These are phyloP conservation scores for Sungouiozyma intestinalis DNA, from an alignment of 805 yeast genomes.

Conservation along the genomic window DNA sequence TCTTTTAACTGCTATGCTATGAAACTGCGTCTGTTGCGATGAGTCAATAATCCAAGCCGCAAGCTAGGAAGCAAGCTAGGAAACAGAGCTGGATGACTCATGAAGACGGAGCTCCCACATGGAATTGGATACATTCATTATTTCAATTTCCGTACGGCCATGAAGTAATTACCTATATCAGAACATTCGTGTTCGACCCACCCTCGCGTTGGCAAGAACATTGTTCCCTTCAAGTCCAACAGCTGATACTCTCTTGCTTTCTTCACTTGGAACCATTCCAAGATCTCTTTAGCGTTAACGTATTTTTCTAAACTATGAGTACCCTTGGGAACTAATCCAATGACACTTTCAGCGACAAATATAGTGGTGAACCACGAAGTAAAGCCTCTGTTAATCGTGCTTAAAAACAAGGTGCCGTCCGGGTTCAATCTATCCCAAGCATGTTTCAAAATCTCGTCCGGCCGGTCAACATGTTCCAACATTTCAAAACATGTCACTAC, in stretches of 20 bases:
- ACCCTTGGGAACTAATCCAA: conserved; percentile 79
- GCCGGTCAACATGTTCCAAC: conserved; percentile 88
- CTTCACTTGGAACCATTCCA: conserved; percentile 48
- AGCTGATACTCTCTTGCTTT: conserved; percentile 41
- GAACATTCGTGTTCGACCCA: conserved; percentile 64
- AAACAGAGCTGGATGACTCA: too few relatives aligned
- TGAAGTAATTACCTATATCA: conserved; percentile 71
- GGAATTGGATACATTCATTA: conserved; percentile 8
- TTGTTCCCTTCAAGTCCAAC: conserved; percentile 62
- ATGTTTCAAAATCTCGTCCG: conserved; percentile 57
- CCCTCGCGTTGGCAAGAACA: conserved; percentile 73
- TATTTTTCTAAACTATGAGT: conserved; percentile 85
- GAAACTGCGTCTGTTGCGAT: not conserved
- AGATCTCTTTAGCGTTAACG: conserved; percentile 64
- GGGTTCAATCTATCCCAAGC: conserved; percentile 61
- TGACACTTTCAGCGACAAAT: conserved; percentile 72
- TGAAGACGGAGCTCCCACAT: too few relatives aligned
- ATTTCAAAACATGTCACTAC: conserved; percentile 86
- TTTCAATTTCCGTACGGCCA: conserved; percentile 58
- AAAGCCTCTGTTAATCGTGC: conserved; percentile 85
- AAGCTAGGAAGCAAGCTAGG: too few relatives aligned
- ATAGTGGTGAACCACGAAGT: conserved; percentile 90
- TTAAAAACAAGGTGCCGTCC: conserved; percentile 68
- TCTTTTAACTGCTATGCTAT: not conserved
- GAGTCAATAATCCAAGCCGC: not conserved